Percentiles rank a stretch among this genome's conserved stretches.
Evolutionary conservation across 768 basidiomycete genomes (phyloP).

Genomic region (Lactifluus hygrophoroides): DNA sequence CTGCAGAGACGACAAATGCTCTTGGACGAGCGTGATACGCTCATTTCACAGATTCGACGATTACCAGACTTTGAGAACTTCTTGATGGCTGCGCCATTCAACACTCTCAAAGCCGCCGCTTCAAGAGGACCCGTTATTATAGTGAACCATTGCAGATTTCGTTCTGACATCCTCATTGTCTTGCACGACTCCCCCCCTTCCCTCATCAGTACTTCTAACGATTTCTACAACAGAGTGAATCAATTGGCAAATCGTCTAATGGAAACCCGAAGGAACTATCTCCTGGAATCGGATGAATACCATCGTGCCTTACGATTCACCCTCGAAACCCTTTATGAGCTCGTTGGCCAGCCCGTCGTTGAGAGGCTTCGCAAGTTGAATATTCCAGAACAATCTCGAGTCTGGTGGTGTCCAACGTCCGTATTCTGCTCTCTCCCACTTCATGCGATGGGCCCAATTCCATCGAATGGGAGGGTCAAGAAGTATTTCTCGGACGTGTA

Average conservation of each 20-base stretch:
- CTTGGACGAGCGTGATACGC: neutral
- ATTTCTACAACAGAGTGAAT: neutral
- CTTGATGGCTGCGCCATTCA: no score
- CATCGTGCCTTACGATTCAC: neutral
- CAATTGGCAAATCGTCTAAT: neutral
- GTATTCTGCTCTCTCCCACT: neutral
- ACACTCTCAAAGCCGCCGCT: neutral
- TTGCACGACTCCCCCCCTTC: neutral
- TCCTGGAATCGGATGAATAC: neutral
- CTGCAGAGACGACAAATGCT: no score
- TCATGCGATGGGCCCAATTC: neutral
- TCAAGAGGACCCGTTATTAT: no score
- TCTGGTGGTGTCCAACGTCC: no score
- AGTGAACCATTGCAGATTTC: no score
- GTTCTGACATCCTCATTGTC: no score
- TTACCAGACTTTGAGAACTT: neutral
- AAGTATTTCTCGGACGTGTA: constrained; percentile 5
- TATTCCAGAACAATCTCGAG: no score
- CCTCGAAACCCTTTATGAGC: neutral
- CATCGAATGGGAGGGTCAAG: neutral
- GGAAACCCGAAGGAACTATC: neutral
- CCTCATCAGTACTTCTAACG: neutral
- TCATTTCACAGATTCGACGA: neutral
- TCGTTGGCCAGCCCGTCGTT: neutral
- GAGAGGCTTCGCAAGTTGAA: no score